Conservation (phyloP, 2,329 filamentous ascomycete species). For the Diaporthe vaccinii region DNA sequence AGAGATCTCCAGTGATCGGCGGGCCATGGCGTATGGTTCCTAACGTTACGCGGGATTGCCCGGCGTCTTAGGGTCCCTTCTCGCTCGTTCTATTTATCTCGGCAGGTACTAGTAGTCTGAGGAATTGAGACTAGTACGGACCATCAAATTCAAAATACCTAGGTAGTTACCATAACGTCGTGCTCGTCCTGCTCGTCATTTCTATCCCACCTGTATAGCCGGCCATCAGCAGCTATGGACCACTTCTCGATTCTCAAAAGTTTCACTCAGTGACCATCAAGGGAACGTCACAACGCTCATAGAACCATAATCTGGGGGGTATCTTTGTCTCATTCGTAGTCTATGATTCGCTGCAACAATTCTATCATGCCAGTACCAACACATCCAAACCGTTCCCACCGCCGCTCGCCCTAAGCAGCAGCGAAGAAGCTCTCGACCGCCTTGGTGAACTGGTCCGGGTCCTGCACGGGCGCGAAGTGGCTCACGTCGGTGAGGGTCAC, state of each 20-base stretch:
- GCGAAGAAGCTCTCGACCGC: slow-evolving; percentile 49
- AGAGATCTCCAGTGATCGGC: neutral
- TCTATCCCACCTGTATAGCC: neutral
- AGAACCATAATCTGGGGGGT: neutral
- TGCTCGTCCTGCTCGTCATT: too few species aligned
- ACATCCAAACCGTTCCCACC: neutral
- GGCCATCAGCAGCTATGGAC: too few species aligned
- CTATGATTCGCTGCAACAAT: slow-evolving; percentile 9
- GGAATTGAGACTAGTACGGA: too few species aligned
- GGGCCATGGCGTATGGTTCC: neutral
- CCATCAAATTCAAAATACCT: too few species aligned
- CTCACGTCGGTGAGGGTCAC: slow-evolving; percentile 54
- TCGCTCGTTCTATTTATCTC: too few species aligned
- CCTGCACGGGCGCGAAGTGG: slow-evolving; percentile 59
- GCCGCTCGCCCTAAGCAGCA: neutral
- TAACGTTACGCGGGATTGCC: neutral
- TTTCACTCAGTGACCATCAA: neutral
- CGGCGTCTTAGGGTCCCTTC: too few species aligned
- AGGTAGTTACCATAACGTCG: neutral
- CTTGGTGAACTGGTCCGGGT: slow-evolving; percentile 52
- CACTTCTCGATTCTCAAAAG: neutral
- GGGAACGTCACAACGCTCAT: neutral
- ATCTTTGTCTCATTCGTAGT: slow-evolving; percentile 19
- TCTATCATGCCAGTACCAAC: neutral
- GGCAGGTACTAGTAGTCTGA: too few species aligned